A percentile compares a stretch with the other conserved stretches of the same genome.
phyloP scores from a whole-genome alignment of 164 flowering plant genomes.

The Paratinospora sagittata region DNA sequence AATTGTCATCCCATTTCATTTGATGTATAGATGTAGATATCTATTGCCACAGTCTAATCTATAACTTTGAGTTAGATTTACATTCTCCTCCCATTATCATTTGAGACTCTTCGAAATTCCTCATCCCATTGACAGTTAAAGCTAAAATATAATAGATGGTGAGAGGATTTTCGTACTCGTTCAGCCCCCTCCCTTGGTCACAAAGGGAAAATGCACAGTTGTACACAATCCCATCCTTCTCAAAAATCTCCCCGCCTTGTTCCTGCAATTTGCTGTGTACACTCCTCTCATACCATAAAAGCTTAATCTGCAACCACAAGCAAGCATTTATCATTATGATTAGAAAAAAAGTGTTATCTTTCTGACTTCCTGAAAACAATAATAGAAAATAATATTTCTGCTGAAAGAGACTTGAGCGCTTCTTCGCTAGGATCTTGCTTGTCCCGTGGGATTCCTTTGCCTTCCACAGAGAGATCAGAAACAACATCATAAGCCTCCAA shows the following conservation, averaged over 20 bases:
- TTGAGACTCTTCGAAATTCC: neutral
- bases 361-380: neutral
- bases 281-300: slow-evolving; percentile 72
- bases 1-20: too few relatives aligned
- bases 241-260: slow-evolving; percentile 62
- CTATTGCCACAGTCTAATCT: too few relatives aligned
- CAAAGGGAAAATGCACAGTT: slow-evolving; percentile 66
- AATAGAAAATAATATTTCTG: slow-evolving; percentile 37
- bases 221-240: slow-evolving; percentile 73
- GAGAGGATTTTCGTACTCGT: slow-evolving; percentile 34
- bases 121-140: neutral
- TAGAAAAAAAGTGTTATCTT: neutral
- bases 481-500: slow-evolving; percentile 61
- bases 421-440: slow-evolving; percentile 56
- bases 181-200: slow-evolving; percentile 45
- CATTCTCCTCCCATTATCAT: neutral
- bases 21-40: neutral
- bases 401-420: slow-evolving; percentile 50
- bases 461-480: slow-evolving; percentile 44
- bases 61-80: neutral
- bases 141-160: too few relatives aligned
- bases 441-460: slow-evolving; percentile 70
- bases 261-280: slow-evolving; percentile 53
- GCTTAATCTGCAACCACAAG: slow-evolving; percentile 48
- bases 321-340: neutral